Conservation (phyloP, 1,139 yeast genomes). For the Entelexis sorbosivorans region DNA sequence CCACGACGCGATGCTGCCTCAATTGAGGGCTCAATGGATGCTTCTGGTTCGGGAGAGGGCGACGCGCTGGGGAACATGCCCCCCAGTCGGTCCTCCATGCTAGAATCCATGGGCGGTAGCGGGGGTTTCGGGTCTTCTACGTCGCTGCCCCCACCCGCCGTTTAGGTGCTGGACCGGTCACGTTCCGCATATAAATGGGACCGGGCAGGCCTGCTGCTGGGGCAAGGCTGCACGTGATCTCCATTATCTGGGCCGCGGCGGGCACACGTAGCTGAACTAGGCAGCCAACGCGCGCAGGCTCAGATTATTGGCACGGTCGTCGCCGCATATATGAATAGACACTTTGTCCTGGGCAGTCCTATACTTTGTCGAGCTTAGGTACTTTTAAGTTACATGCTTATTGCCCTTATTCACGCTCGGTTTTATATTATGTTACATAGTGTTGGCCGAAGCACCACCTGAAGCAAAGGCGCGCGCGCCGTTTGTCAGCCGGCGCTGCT, state of each 20-base stretch:
- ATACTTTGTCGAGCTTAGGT: too few relatives aligned
- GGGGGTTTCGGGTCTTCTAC: slow-evolving; percentile 3
- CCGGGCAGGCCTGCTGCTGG: neutral
- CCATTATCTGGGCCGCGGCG: neutral
- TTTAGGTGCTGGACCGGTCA: slow-evolving; percentile 1
- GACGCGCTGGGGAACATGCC: neutral
- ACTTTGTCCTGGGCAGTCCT: too few relatives aligned
- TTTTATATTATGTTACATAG: too few relatives aligned
- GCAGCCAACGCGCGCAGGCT: neutral
- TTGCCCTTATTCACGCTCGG: too few relatives aligned
- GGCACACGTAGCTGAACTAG: neutral
- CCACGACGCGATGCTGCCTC: neutral
- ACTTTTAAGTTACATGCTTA: too few relatives aligned
- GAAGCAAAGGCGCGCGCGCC: too few relatives aligned
- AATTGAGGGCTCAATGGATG: neutral
- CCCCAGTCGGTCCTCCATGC: slow-evolving; percentile 5
- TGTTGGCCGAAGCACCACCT: too few relatives aligned
- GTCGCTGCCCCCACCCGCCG: slow-evolving; percentile 6
- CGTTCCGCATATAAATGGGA: neutral
- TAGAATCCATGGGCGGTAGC: slow-evolving; percentile 2
- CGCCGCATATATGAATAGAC: too few relatives aligned
- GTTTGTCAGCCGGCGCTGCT: neutral
- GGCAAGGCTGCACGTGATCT: slow-evolving; percentile 2
- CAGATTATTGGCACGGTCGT: neutral
- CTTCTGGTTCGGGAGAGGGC: slow-evolving; percentile 1